Evolutionary conservation across 768 basidiomycete genomes (phyloP), one percentile per base, ranked within the genome.

Genomic region (Hygrophorus pudorinus): DNA sequence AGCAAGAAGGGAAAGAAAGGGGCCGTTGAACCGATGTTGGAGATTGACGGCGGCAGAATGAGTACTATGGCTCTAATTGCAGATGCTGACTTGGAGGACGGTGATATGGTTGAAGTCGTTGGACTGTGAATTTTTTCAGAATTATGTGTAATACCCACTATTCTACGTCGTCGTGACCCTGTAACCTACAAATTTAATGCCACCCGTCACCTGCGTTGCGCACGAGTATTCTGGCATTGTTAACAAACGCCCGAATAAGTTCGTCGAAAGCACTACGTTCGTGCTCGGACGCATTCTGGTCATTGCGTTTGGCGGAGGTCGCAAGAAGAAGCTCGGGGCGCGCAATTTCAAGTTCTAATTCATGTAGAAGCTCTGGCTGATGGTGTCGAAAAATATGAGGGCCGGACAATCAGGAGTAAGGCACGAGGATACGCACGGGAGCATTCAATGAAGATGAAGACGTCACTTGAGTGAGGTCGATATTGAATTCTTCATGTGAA

Each of bases 381-480:
- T 34, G 45, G 13, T 37, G 42, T 27, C 13, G 33, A 8, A 42
- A 45, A 47, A 41, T 44, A 44, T 40, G 18, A 12, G 47, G 21
- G 45, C 16, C 10, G 8, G 36, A 35, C 21, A 30, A 40, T 29
- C n/a, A 41, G 38, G 10, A 48, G 39, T 30, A 32, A 17, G 41
- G n/a, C 13, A 17, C 28, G 20, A 48, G 21, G 36, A 35, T 21
- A 63, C 75, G 51, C 56, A 85, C 83, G 35, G 74, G 68, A 46
- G 64, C 62, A 42, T 62, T 69, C 1, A 73, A 61, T 2, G 73
- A 60, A 10, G 63, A 54, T 6, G 68, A 70, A 3, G 81, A 72
- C 1, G 77, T 78, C 38, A 98, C 94, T 63, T 93, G 90, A 1
- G 96, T 98, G 39, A 99, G 73, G 65, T 99, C 96, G 50, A 99